phyloP scores from a whole-genome alignment of 495 filamentous ascomycete species.

The Evernia prunastri region DNA sequence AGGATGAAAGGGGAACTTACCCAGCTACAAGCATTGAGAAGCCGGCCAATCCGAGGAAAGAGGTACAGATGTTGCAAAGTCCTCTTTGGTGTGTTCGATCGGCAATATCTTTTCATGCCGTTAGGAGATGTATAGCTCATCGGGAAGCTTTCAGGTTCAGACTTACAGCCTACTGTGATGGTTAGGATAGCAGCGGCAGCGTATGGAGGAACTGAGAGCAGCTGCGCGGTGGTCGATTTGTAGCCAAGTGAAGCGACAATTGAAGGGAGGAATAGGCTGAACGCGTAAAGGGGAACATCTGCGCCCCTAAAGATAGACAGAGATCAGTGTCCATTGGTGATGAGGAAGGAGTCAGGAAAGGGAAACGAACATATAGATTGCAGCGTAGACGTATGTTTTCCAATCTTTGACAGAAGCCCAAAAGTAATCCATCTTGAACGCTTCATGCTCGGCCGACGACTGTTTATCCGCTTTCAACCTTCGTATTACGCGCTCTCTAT shows the following conservation, averaged over 20 bases:
- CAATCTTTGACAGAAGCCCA: slow-evolving; percentile 73
- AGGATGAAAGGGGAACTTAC: neutral
- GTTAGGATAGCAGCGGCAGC: slow-evolving; percentile 75
- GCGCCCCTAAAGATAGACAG: no score
- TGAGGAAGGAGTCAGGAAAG: slow-evolving; percentile 84
- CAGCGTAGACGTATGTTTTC: slow-evolving; percentile 75
- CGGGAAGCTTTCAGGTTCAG: neutral
- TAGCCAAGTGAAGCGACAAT: slow-evolving; percentile 73
- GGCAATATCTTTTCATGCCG: slow-evolving; percentile 40
- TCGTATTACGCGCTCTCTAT: slow-evolving; percentile 66
- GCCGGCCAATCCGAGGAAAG: slow-evolving; percentile 65
- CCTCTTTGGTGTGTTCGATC: slow-evolving; percentile 75
- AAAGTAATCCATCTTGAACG: slow-evolving; percentile 69
- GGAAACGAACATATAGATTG: slow-evolving; percentile 71
- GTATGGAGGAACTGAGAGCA: slow-evolving; percentile 85
- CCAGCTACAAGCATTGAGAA: slow-evolving; percentile 71
- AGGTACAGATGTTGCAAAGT: slow-evolving; percentile 69
- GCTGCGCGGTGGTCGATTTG: slow-evolving; percentile 60
- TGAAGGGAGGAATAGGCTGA: slow-evolving; percentile 81
- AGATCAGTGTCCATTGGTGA: no score
- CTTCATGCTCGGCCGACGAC: slow-evolving; percentile 68
- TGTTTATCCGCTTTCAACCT: slow-evolving; percentile 73
- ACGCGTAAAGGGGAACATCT: slow-evolving; percentile 74
- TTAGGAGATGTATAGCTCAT: neutral
- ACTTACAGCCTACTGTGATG: slow-evolving; percentile 58